Evolutionary conservation across 371 early-diverging fungal species (phyloP).

Genomic region (Mucor saturninus): DNA sequence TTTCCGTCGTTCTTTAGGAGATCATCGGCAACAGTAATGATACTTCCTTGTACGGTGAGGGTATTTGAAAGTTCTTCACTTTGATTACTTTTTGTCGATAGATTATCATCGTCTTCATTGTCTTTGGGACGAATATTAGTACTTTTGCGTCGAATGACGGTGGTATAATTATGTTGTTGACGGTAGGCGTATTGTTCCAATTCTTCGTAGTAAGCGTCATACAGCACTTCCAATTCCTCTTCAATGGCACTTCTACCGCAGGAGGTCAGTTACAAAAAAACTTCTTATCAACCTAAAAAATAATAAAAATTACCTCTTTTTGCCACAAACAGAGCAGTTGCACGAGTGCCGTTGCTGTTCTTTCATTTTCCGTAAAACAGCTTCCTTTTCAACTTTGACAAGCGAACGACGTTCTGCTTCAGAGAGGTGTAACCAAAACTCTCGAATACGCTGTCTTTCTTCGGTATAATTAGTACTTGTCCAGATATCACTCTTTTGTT

Average conservation of each 20-base stretch:
- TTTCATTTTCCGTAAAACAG: constrained; percentile 89
- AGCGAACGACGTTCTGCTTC: constrained; percentile 85
- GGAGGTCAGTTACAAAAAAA: too few relatives aligned
- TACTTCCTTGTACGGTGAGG: constrained; percentile 70
- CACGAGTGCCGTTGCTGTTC: constrained; percentile 93
- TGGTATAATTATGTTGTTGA: constrained; percentile 43
- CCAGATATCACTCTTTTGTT: constrained; percentile 65
- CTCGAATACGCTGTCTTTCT: constrained; percentile 84
- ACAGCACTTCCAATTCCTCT: constrained; percentile 87
- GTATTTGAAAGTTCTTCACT: constrained; percentile 22
- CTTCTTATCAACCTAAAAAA: too few relatives aligned
- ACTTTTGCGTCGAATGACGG: constrained; percentile 16
- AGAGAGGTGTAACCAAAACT: constrained; percentile 88
- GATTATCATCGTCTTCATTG: not conserved
- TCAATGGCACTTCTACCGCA: constrained; percentile 82
- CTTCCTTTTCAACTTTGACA: constrained; percentile 89
- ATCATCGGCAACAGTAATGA: constrained; percentile 90
- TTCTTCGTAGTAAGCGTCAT: constrained; percentile 93
- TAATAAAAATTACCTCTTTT: constrained; percentile 71
- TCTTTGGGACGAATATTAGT: not conserved
- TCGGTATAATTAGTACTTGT: constrained; percentile 72
- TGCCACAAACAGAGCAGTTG: constrained; percentile 89
- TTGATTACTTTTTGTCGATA: not conserved
- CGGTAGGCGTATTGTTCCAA: constrained; percentile 86
- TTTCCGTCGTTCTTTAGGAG: constrained; percentile 90